These are phyloP conservation scores for Leccinum insolens DNA, from an alignment of 1,284 basidiomycete genomes.

Conservation along the genomic window DNA sequence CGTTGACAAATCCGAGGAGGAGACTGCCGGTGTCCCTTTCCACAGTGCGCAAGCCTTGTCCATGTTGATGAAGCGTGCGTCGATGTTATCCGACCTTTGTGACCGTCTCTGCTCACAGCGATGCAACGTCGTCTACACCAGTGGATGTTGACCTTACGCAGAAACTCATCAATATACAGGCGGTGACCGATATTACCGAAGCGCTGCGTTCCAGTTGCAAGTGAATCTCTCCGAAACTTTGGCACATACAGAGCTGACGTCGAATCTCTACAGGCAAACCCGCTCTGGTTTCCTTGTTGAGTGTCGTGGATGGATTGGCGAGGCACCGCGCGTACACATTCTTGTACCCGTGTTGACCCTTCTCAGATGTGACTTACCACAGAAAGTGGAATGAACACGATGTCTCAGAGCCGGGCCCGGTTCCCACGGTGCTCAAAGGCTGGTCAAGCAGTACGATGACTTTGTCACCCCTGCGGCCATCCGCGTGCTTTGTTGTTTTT, in stretches of 20 bases:
- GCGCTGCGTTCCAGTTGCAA: slow-evolving; percentile 23
- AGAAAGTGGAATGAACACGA: slow-evolving; percentile 14
- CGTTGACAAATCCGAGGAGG: slow-evolving; percentile 19
- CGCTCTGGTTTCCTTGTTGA: slow-evolving; percentile 26
- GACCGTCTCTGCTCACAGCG: background rate
- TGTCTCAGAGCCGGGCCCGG: slow-evolving; percentile 8
- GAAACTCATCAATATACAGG: slow-evolving; percentile 19
- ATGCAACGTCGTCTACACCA: slow-evolving; percentile 4
- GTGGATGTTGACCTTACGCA: slow-evolving; percentile 18
- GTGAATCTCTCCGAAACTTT: background rate
- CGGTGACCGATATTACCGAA: slow-evolving; percentile 23
- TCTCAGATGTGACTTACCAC: background rate
- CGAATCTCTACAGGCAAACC: slow-evolving; percentile 17
- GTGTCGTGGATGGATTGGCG: slow-evolving; percentile 23
- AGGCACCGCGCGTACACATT: slow-evolving; percentile 17
- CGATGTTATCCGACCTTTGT: background rate
- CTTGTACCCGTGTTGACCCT: background rate
- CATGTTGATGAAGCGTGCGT: slow-evolving; percentile 28
- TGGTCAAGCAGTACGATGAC: slow-evolving; percentile 27
- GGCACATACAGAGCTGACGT: slow-evolving; percentile 1
- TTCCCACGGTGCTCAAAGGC: slow-evolving; percentile 23
- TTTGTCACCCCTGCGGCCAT: slow-evolving; percentile 35
- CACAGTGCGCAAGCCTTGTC: slow-evolving; percentile 33
- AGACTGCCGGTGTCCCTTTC: slow-evolving; percentile 24
- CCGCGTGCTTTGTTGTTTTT: slow-evolving; percentile 28